These are phyloP conservation scores for Trypanosoma cruzi DNA, from an alignment of 208 protist species.

Conservation along the genomic window DNA sequence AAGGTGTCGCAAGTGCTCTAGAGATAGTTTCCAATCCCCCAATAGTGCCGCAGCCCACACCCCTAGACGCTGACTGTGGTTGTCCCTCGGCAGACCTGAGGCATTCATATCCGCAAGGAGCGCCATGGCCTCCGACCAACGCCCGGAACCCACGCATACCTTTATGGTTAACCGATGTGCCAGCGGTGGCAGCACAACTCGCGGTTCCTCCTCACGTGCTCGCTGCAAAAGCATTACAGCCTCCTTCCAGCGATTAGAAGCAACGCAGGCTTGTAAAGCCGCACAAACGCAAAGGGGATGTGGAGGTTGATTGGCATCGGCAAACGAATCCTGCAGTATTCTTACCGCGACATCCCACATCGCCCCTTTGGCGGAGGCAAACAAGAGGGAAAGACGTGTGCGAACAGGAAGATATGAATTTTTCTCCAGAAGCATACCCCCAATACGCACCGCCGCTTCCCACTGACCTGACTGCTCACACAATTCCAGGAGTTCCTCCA, in stretches of 20 bases:
- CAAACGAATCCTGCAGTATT: constrained; percentile 48
- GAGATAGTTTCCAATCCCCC: constrained; percentile 71
- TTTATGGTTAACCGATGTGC: constrained; percentile 75
- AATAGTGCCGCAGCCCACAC: constrained; percentile 72
- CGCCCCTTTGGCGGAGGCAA: constrained; percentile 63
- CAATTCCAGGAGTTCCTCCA: constrained; percentile 73
- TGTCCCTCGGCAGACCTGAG: constrained; percentile 72
- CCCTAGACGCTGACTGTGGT: constrained; percentile 67
- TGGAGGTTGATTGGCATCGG: constrained; percentile 49
- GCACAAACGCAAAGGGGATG: constrained; percentile 79
- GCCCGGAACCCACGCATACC: constrained; percentile 49
- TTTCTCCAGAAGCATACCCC: constrained; percentile 47
- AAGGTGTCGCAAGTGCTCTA: constrained; percentile 52
- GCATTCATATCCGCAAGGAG: constrained; percentile 62
- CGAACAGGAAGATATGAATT: constrained; percentile 43
- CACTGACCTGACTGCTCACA: constrained; percentile 86
- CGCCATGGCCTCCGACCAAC: constrained; percentile 48
- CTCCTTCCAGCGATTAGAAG: constrained; percentile 53
- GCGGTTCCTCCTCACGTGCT: constrained; percentile 55
- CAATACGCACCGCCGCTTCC: constrained; percentile 68
- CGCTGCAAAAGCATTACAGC: constrained; percentile 41
- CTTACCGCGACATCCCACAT: constrained; percentile 56
- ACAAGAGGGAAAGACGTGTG: constrained; percentile 63
- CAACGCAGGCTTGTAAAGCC: constrained; percentile 64
- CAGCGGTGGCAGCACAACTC: constrained; percentile 70